Evolutionary conservation across 2,329 filamentous ascomycete species (phyloP), one percentile per base, ranked within the genome.

Genomic region (Cadophora gregata): DNA sequence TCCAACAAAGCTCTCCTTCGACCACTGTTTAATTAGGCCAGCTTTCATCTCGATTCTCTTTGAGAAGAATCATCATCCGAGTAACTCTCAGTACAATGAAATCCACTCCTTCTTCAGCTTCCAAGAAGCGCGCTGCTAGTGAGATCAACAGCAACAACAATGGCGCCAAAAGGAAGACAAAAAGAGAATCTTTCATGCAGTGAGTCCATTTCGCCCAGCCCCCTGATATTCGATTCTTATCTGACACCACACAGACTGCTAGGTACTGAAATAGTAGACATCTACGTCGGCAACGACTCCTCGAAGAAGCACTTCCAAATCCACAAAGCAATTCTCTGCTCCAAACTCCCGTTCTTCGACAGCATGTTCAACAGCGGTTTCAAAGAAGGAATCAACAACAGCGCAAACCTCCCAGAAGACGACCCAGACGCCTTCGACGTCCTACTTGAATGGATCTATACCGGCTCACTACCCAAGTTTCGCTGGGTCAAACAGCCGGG

Each of bases 331-430:
- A 16, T 59, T 7, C 66, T 70, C 3, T 66, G 66, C 21, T 21
- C 36, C 1, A 65, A 64, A n/a, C 51, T 70, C 5, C 53, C 42
- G 0, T 66, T 64, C 36, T 66, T 70, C 59, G 29, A 64, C 1
- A 67, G 48, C 10, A 69, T 69, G 65, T 69, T 70, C 50, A 58
- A 60, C 16, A 45, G 53, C 0, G 56, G 59, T 3, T 66, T 66
- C 29, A 38, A 50, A 9, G 67, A 69, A 56, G 31, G 62, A 19
- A 45, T 8, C 2, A 47, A 38, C 7, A 64, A 58, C 16, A 33
- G 7, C 1, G 63, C 64, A 10, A 31, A n/a, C 0, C 55, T 70
- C n/a, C 63, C 68, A 25, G 63, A 68, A 47, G 68, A 70, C 33
- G 27, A 62, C 7, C 42, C 48, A 5, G 19, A 62, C 4, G 8